Conservation (phyloP, 257 asterid genomes). For the Salvia splendens region DNA sequence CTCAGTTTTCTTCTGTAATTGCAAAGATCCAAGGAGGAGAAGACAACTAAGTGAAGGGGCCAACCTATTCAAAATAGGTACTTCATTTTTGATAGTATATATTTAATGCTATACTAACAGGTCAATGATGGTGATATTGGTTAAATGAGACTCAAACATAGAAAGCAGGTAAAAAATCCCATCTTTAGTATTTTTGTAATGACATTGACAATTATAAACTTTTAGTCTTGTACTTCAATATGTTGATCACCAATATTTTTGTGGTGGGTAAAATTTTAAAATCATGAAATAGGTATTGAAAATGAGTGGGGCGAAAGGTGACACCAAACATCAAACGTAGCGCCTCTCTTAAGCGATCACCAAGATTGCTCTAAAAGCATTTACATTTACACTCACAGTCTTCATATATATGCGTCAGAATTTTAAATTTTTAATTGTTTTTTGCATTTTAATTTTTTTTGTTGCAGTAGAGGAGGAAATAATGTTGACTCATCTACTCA, state of each 20-base stretch:
- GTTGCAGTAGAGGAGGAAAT: too few relatives aligned
- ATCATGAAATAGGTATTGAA: conserved; percentile 23
- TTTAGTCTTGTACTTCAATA: background rate
- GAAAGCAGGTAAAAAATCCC: background rate
- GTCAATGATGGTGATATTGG: too few relatives aligned
- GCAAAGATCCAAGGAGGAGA: conserved; percentile 20
- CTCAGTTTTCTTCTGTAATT: background rate
- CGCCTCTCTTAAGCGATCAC: conserved; percentile 20
- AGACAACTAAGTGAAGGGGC: conserved; percentile 34
- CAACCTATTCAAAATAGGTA: conserved; percentile 7
- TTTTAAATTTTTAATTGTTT: too few relatives aligned
- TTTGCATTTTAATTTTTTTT: too few relatives aligned
- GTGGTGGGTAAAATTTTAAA: conserved; percentile 24
- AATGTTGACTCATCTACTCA: conserved; percentile 20
- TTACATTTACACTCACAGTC: background rate
- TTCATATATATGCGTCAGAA: too few relatives aligned
- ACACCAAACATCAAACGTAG: conserved; percentile 26
- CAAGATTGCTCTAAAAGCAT: conserved; percentile 14
- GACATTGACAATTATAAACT: background rate
- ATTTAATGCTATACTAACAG: too few relatives aligned
- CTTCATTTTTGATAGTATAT: background rate
- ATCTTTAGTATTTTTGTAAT: too few relatives aligned
- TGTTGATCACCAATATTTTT: background rate
- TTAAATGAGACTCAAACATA: background rate
- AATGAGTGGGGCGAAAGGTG: conserved; percentile 23